Base-by-base conservation (phyloP, 305 asterid species). In the Rubia balearica region DNA sequence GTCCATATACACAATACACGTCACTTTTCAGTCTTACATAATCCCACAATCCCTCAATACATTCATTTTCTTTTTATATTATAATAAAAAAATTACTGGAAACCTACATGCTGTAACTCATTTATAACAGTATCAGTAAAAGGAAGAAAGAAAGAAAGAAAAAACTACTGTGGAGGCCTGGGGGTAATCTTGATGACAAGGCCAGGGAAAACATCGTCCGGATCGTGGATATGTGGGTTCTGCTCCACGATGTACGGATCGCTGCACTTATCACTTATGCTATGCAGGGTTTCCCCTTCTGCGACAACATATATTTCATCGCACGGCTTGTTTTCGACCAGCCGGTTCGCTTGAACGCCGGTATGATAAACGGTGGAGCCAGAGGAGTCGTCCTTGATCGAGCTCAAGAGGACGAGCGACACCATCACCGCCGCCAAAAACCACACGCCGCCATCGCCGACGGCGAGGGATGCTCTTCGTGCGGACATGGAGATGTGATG, bases 121-220 rank as follows among this genome's bases (percentile, higher is more conserved):
- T 42, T 5, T 41, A 41, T 41, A 41, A 41, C 9, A 7, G 46
- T 42, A 42, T 42, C 45, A 41, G 10, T 42, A 42, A 4, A 42
- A 6, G 8, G 4, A 49, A 0, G n/a, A 46, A 46, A 7, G 0
- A 56, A 6, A 9, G 0, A 33, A 3, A 5, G 5, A 30, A 16
- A 16, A 33, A 30, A 61, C 41, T 41, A 65, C 19, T 41, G 57
- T 67, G 67, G 72, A 9, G 82, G 75, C 43, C 46, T 56, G 6
- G 89, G 85, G 56, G 79, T 83, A 24, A 87, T 87, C 75, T 84
- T 89, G 7, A 89, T 87, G 0, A 89, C 83, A 46, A 89, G 93
- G 7, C 96, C 96, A 2, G 96, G 96, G 51, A 87, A 89, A 74
- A 89, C 96, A 77, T 89, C 91, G 67, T 86, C 96, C 12, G 93